Evolutionary conservation across 768 basidiomycete genomes (phyloP), one percentile per base, ranked within the genome.

Genomic region (Mycena vitilis): DNA sequence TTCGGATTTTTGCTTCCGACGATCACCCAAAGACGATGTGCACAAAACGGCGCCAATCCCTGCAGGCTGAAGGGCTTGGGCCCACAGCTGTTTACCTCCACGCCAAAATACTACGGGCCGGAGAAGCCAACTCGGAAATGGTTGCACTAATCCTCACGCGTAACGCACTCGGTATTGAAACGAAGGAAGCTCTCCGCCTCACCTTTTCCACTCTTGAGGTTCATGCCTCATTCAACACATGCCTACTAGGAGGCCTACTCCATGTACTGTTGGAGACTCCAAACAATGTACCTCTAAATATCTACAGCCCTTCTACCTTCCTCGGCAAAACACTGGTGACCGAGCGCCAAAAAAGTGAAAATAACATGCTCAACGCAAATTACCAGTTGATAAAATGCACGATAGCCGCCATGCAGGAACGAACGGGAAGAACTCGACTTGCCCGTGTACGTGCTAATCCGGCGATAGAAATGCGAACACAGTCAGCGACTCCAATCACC

Each of bases 1-100:
- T 55, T 42, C 53, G 63, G 36, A 56, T 64, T 16, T 64, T 64
- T 23, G 63, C 63, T 25, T 45, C 36, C 12, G 63, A 64, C 7
- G 63, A 37, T 11, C 53, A 55, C 53, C 44, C 30, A 23, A 58
- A 12, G 11, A 2, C 47, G 18, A 38, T 49, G 11, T 30, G 55
- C 18, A 53, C 63, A 22, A 63, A 63, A 47, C 62, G 44, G 2
- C 16, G 1, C 55, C 54, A 4, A 10, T 10, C 20, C 36, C 30
- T 30, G 30, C 30, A 34, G 23, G 0, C 10, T 23, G 30, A 11
- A 30, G 30, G 30, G 30, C 30, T 30, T 30, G n/a, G 9, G 6
- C 18, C 20, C 23, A 12, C 40, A 6, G 38, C 23, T 25, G 37
- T 53, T 2, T 52, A 25, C 11, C 38, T 62, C 12, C 48, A 62